Evolutionary conservation across 2,329 filamentous ascomycete species (phyloP).

Genomic region (Monilinia polystroma): DNA sequence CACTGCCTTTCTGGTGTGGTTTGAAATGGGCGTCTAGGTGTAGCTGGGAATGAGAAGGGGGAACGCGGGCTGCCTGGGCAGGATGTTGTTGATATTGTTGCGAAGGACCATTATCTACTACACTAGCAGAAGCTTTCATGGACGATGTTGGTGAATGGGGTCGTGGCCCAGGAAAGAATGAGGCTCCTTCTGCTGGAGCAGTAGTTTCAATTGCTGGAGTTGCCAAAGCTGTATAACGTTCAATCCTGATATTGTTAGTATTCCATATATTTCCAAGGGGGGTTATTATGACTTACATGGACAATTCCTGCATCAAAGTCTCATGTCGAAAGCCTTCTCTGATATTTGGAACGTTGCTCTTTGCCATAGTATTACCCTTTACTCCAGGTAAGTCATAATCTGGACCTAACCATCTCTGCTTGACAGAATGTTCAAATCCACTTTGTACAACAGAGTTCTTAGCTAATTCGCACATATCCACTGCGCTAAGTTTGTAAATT

Average conservation of each 20-base stretch:
- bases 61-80: constrained; percentile 39
- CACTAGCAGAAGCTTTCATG: constrained; percentile 35
- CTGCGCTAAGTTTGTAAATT: constrained; percentile 94
- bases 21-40: constrained; percentile 28
- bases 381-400: constrained; percentile 77
- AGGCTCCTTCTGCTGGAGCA: constrained; percentile 34
- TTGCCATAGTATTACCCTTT: constrained; percentile 85
- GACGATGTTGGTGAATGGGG: constrained; percentile 40
- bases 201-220: constrained; percentile 22
- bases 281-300: constrained; percentile 61
- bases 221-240: constrained; percentile 38
- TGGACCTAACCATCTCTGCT: constrained; percentile 85
- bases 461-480: constrained; percentile 97
- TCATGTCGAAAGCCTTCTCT: constrained; percentile 86
- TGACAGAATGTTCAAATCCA: constrained; percentile 85
- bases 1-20: constrained; percentile 25
- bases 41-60: constrained; percentile 32
- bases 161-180: constrained; percentile 33
- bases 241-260: constrained; percentile 38
- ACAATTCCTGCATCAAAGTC: constrained; percentile 78
- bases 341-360: constrained; percentile 94
- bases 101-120: constrained; percentile 18
- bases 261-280: neutral
- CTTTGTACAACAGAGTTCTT: constrained; percentile 95
- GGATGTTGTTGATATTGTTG: constrained; percentile 38